Evolutionary conservation across 2,329 filamentous ascomycete genomes (phyloP).

Genomic region (Scolecobasidium constrictum): DNA sequence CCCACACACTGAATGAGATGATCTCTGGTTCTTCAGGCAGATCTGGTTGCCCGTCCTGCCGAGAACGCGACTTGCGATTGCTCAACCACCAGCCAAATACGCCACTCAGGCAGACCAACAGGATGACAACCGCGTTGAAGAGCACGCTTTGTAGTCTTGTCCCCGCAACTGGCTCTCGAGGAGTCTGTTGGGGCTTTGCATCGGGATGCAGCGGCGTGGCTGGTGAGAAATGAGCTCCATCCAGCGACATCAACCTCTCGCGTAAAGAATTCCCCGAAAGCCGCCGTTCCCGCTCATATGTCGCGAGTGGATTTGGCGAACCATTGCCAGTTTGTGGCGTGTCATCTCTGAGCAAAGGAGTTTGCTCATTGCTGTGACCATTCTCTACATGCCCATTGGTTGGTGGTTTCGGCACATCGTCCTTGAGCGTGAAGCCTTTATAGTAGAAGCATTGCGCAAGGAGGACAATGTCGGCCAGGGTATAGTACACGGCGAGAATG

Average conservation of each 20-base stretch:
- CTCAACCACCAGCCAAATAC: slow-evolving; percentile 77
- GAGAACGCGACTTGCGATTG: slow-evolving; percentile 26
- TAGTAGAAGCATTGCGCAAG: slow-evolving; percentile 93
- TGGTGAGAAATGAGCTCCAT: slow-evolving; percentile 62
- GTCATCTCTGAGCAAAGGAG: slow-evolving; percentile 22
- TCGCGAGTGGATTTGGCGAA: slow-evolving; percentile 15
- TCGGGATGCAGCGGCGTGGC: slow-evolving; percentile 66
- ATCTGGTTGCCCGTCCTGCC: slow-evolving; percentile 22
- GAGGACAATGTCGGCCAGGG: slow-evolving; percentile 80
- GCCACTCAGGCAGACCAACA: slow-evolving; percentile 72
- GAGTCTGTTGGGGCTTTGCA: slow-evolving; percentile 16
- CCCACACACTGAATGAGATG: slow-evolving; percentile 54
- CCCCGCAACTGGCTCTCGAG: slow-evolving; percentile 20
- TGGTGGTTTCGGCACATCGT: slow-evolving; percentile 15
- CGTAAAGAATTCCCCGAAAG: slow-evolving; percentile 28
- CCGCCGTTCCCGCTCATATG: slow-evolving; percentile 18
- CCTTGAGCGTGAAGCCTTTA: slow-evolving; percentile 54
- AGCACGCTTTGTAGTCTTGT: slow-evolving; percentile 45
- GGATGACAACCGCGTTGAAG: slow-evolving; percentile 65
- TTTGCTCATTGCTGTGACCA: slow-evolving; percentile 26
- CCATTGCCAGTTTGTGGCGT: slow-evolving; percentile 2
- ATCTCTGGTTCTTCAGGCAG: slow-evolving; percentile 33
- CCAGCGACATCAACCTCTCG: slow-evolving; percentile 46
- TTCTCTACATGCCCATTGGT: slow-evolving; percentile 12
- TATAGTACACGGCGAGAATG: slow-evolving; percentile 90